Conservation (phyloP, 73 alveolate species). For the Paramecium octaurelia region DNA sequence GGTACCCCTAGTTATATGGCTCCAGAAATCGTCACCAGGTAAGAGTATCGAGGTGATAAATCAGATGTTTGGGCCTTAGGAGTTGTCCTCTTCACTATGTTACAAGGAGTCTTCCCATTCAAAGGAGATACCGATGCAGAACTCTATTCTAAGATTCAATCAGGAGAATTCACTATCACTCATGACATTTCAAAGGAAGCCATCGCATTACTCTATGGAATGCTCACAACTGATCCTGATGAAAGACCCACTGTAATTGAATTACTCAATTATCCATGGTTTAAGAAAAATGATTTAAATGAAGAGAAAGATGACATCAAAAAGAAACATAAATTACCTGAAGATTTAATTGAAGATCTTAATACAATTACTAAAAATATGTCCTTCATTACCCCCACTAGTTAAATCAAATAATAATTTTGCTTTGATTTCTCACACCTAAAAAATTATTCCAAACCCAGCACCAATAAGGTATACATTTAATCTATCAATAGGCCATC, state of each 20-base stretch:
- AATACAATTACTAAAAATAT: constrained; percentile 29
- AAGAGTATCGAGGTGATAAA: constrained; percentile 70
- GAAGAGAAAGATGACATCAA: not conserved
- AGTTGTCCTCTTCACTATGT: constrained; percentile 65
- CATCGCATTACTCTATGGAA: constrained; percentile 45
- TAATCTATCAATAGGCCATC: not conserved
- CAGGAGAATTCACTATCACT: constrained; percentile 57
- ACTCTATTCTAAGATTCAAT: constrained; percentile 61
- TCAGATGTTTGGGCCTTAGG: constrained; percentile 90
- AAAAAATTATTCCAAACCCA: not conserved
- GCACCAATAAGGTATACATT: not conserved
- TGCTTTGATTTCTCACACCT: constrained; percentile 18
- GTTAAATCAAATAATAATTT: not conserved
- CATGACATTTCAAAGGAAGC: constrained; percentile 57
- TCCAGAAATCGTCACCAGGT: constrained; percentile 76
- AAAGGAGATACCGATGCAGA: constrained; percentile 71
- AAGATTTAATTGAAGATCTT: constrained; percentile 2
- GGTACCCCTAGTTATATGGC: constrained; percentile 90
- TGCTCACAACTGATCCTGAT: constrained; percentile 65
- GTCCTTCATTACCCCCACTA: constrained; percentile 35
- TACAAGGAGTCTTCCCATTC: constrained; percentile 77
- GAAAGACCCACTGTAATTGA: constrained; percentile 61
- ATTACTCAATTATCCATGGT: constrained; percentile 42
- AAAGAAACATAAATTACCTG: not conserved
- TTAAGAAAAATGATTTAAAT: not conserved